Evolutionary conservation across 306 rosid genomes (phyloP).

Genomic region (Cicer yamashitae): DNA sequence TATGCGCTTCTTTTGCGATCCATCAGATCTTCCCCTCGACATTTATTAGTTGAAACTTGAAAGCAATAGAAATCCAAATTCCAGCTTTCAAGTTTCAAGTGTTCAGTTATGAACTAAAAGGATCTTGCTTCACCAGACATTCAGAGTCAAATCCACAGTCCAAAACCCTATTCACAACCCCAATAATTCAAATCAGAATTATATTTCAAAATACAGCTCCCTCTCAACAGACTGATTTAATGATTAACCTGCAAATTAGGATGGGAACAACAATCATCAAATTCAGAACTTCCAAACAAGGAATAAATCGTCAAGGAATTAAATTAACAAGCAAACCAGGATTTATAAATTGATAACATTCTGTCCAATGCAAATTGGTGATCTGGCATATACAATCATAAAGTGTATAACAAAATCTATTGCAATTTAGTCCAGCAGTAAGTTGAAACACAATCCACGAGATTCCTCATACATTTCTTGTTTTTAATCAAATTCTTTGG

Average conservation of each 20-base stretch:
- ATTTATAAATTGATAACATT: not conserved
- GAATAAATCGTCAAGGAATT: too few species aligned
- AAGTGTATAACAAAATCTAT: constrained; percentile 24
- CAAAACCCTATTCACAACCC: constrained; percentile 29
- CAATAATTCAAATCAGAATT: constrained; percentile 28
- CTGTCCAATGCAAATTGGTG: constrained; percentile 4
- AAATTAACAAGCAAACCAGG: too few species aligned
- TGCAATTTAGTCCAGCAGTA: constrained; percentile 24
- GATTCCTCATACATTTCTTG: constrained; percentile 37
- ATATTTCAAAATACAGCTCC: constrained; percentile 33
- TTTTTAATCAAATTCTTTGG: constrained; percentile 36
- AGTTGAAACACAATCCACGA: constrained; percentile 42
- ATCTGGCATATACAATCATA: constrained; percentile 32
- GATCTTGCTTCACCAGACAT: constrained; percentile 49
- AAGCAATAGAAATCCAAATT: constrained; percentile 44
- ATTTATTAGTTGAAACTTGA: constrained; percentile 52
- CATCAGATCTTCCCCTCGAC: constrained; percentile 90
- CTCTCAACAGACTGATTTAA: constrained; percentile 23
- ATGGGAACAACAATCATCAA: constrained; percentile 44
- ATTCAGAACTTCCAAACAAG: not conserved
- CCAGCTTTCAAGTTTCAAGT: constrained; percentile 27
- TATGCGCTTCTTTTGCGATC: constrained; percentile 73
- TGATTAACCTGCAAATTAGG: constrained; percentile 49
- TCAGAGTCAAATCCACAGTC: constrained; percentile 29
- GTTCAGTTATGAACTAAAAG: constrained; percentile 32